Conservation (phyloP, 176 grass and related monocot genomes). For the Chrysopogon serrulatus region DNA sequence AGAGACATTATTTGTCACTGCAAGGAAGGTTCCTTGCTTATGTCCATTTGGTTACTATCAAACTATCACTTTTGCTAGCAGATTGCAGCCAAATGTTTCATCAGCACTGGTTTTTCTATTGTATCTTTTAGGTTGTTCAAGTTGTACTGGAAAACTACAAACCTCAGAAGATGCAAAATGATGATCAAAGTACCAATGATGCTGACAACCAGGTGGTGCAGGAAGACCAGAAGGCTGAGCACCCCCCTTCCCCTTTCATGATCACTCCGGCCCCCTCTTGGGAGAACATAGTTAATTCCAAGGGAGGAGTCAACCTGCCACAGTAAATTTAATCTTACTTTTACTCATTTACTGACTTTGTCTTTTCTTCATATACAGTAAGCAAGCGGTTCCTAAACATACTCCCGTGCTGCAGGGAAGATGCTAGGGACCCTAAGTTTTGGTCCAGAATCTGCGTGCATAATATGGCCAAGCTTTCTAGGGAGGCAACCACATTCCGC, state of each 20-base stretch:
- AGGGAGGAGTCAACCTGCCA: constrained; percentile 61
- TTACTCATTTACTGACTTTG: constrained; percentile 2
- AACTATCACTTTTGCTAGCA: constrained; percentile 17
- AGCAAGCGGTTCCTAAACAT: constrained; percentile 16
- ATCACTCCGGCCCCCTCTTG: constrained; percentile 56
- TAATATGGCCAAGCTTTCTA: constrained; percentile 92
- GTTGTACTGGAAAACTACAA: constrained; percentile 85
- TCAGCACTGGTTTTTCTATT: constrained; percentile 1
- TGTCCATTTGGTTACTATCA: constrained; percentile 15
- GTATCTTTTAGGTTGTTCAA: constrained; percentile 67
- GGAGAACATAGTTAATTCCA: constrained; percentile 72
- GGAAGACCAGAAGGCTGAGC: constrained; percentile 58
- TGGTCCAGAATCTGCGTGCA: constrained; percentile 95
- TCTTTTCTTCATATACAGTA: constrained; percentile 24
- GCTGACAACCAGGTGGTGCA: constrained; percentile 44
- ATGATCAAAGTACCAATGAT: constrained; percentile 29
- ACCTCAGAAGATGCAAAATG: constrained; percentile 42
- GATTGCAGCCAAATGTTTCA: constrained; percentile 1
- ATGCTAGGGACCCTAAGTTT: constrained; percentile 70
- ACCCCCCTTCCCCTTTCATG: constrained; percentile 48
- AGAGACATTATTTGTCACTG: constrained; percentile 24
- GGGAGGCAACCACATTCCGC: constrained; percentile 86
- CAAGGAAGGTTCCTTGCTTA: constrained; percentile 1
- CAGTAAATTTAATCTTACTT: constrained; percentile 50
- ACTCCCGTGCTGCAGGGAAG: constrained; percentile 64